phyloP scores from a whole-genome alignment of 345 rosid genomes.

The Geranium brycei region DNA sequence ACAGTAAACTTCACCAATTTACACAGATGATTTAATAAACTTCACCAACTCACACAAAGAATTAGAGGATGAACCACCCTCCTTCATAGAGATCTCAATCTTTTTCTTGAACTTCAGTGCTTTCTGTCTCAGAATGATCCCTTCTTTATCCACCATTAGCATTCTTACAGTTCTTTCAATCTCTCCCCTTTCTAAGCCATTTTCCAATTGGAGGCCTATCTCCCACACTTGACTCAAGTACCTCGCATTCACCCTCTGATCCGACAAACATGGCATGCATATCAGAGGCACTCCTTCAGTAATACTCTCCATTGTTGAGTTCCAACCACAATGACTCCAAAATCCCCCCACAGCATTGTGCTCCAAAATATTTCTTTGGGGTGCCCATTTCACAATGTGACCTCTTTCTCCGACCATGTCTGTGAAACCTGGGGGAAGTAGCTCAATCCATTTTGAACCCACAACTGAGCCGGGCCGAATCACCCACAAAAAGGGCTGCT shows the following conservation, averaged over 20 bases:
- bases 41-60: constrained; percentile 14
- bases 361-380: constrained; percentile 18
- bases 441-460: constrained; percentile 7
- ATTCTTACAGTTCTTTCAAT: constrained; percentile 11
- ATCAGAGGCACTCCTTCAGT: constrained; percentile 17
- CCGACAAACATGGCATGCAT: constrained; percentile 14
- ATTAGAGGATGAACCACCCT: constrained; percentile 15
- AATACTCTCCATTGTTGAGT: constrained; percentile 16
- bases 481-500: constrained; percentile 25
- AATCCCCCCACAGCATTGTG: constrained; percentile 20
- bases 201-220: constrained; percentile 12
- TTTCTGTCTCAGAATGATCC: constrained; percentile 6
- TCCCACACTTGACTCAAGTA: constrained; percentile 14
- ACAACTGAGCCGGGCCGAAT: constrained; percentile 12
- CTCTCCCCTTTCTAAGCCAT: constrained; percentile 5
- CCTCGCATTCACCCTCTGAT: constrained; percentile 13
- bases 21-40: constrained; percentile 11
- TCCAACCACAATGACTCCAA: constrained; percentile 27
- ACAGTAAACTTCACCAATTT: constrained; percentile 15
- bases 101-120: constrained; percentile 14
- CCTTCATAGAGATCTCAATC: background rate
- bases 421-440: constrained; percentile 8
- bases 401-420: constrained; percentile 12
- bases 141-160: constrained; percentile 18
- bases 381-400: constrained; percentile 23